Evolutionary conservation across 2,329 filamentous ascomycete species (phyloP), one percentile per base, ranked within the genome.

Genomic region (Penicillium digitatum): DNA sequence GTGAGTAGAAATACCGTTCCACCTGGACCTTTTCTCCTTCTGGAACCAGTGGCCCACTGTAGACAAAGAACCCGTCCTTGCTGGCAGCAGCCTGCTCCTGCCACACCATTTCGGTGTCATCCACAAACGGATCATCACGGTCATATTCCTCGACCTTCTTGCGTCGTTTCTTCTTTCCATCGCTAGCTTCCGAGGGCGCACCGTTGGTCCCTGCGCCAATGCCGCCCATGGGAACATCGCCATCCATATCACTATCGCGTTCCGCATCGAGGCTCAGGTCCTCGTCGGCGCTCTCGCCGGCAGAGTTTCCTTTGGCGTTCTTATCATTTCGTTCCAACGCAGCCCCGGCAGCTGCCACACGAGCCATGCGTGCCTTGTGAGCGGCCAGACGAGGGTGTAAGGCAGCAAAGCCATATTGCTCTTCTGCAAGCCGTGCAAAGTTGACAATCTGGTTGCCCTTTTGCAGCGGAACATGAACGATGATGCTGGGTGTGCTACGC

Each of bases 41-140:
- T 5, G 88, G 88, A 22, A 97, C 83, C 44, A 99, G 78, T 9
- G 93, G 93, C 3, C 94, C 94, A 57, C 90, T 95, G 74, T 96
- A 99, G 1, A 99, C 94, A 71, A 97, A 99, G 78, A 97, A 99
- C 1, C 94, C 94, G 70, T 97, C 94, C 64, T 93, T 90, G 62
- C 90, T 93, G 44, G 94, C 92, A 5, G 93, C 91, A 7, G 93
- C 93, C 70, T 95, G 89, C 68, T 95, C 90, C 74, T 97, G 90
- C 93, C 93, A 97, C 0, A 95, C 81, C 69, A 96, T 74, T 72
- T 99, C 94, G 1, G 91, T 95, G 69, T 99, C 94, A 67, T 99
- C 94, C 53, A 87, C 85, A 66, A 87, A 87, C 42, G 85, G 83
- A 61, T 87, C 84, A 50, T 86, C 83, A 55, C 84, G 83, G 66